phyloP scores from a whole-genome alignment of 2,329 filamentous ascomycete genomes.

The Neurospora sp. region DNA sequence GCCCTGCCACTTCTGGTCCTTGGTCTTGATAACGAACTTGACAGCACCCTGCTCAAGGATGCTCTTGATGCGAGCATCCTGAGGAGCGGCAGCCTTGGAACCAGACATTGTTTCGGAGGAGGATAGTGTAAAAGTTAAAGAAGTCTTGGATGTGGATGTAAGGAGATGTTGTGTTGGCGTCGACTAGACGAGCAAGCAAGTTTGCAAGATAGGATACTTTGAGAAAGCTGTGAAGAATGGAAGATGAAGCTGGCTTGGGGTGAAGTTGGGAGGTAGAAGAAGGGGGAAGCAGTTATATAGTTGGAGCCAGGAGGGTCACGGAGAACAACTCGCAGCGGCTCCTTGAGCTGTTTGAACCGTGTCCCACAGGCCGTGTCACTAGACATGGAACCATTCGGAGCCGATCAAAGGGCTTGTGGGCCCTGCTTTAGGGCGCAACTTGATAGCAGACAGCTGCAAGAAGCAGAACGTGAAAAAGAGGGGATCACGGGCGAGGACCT shows the following conservation, averaged over 20 bases:
- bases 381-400: not conserved
- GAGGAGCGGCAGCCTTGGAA: conserved; percentile 1
- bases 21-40: conserved; percentile 37
- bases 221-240: not conserved
- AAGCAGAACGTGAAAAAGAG: not conserved
- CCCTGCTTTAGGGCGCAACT: not conserved
- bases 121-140: not conserved
- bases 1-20: conserved; percentile 28
- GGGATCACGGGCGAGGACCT: not conserved
- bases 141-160: not conserved
- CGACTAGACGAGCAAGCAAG: not conserved
- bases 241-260: not conserved
- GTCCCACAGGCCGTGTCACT: not conserved
- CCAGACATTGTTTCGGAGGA: not conserved
- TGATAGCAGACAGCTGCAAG: not conserved
- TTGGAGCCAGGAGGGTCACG: not conserved
- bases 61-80: conserved; percentile 11
- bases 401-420: not conserved
- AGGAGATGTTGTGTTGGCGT: not conserved
- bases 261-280: not conserved
- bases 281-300: not conserved
- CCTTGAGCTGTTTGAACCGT: not conserved
- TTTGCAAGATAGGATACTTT: not conserved
- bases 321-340: not conserved
- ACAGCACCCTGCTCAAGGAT: conserved; percentile 31